Conservation (phyloP, 805 yeast genomes). For the Wickerhamiella parazyma region DNA sequence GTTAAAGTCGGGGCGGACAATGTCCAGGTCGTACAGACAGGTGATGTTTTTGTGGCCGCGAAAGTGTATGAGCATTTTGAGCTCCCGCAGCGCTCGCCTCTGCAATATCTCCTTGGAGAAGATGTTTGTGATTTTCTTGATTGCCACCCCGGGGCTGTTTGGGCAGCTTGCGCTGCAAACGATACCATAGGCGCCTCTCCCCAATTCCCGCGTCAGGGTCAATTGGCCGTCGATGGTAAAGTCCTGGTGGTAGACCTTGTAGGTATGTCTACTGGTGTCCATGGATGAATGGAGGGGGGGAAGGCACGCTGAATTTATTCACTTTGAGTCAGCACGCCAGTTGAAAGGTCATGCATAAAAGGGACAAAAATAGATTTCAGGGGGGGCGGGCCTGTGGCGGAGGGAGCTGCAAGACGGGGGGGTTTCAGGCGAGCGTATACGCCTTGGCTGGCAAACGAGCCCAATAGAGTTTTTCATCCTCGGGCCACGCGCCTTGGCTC, state of each 20-base stretch:
- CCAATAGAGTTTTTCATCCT: too few relatives aligned
- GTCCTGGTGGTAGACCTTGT: constrained; percentile 75
- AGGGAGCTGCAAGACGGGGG: too few relatives aligned
- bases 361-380: not conserved
- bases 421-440: too few relatives aligned
- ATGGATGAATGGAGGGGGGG: not conserved
- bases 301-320: not conserved
- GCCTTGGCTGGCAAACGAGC: too few relatives aligned
- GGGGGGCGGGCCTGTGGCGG: not conserved
- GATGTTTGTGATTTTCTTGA: constrained; percentile 89
- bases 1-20: constrained; percentile 70
- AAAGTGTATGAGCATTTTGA: constrained; percentile 81
- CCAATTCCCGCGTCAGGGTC: constrained; percentile 80
- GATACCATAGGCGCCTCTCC: constrained; percentile 96
- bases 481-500: too few relatives aligned
- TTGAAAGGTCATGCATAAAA: not conserved
- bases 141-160: constrained; percentile 78
- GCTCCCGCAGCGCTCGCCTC: constrained; percentile 81
- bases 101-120: constrained; percentile 83
- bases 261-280: constrained; percentile 22
- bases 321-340: not conserved
- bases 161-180: constrained; percentile 72
- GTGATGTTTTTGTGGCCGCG: constrained; percentile 95
- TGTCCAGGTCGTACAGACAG: constrained; percentile 86
- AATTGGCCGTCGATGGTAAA: constrained; percentile 83